These are phyloP conservation scores for Massariosphaeria phaeospora DNA, from an alignment of 495 filamentous ascomycete species.

Conservation along the genomic window DNA sequence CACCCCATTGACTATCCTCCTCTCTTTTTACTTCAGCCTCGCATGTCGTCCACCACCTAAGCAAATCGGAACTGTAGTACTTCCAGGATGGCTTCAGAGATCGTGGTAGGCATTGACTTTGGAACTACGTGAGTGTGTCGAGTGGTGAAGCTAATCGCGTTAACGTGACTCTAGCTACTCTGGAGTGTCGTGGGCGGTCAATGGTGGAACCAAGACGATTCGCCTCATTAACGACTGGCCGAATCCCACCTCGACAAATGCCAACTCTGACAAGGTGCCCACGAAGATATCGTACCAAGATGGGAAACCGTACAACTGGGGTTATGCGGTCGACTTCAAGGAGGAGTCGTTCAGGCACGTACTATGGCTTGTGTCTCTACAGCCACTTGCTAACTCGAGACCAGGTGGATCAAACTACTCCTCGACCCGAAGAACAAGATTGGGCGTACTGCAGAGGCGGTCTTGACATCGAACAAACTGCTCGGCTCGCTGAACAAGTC, in stretches of 20 bases:
- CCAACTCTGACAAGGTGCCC: slow-evolving; percentile 13
- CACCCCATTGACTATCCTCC: too few relatives aligned
- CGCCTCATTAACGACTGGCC: slow-evolving; percentile 14
- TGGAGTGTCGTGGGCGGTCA: slow-evolving; percentile 13
- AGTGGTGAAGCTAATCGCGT: not conserved
- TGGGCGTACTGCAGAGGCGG: slow-evolving; percentile 1
- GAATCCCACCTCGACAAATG: not conserved
- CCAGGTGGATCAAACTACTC: slow-evolving; percentile 16
- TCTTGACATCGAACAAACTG: not conserved
- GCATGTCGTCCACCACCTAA: too few relatives aligned
- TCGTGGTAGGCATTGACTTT: slow-evolving; percentile 20
- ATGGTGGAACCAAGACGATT: not conserved
- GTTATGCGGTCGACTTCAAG: not conserved
- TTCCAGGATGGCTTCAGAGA: slow-evolving; percentile 2
- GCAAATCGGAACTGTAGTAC: too few relatives aligned
- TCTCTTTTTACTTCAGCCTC: too few relatives aligned
- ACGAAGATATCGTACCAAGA: slow-evolving; percentile 7
- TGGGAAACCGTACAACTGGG: slow-evolving; percentile 1
- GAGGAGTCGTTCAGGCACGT: too few relatives aligned
- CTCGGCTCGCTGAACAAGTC: slow-evolving; percentile 3
- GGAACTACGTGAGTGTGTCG: slow-evolving; percentile 17
- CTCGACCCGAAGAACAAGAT: slow-evolving; percentile 3
- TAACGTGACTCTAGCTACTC: slow-evolving; percentile 7
- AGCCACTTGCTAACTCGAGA: too few relatives aligned
- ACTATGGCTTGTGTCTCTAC: too few relatives aligned